Evolutionary conservation across 495 filamentous ascomycete species (phyloP), one percentile per base, ranked within the genome.

Genomic region (Penicillium paradoxum): DNA sequence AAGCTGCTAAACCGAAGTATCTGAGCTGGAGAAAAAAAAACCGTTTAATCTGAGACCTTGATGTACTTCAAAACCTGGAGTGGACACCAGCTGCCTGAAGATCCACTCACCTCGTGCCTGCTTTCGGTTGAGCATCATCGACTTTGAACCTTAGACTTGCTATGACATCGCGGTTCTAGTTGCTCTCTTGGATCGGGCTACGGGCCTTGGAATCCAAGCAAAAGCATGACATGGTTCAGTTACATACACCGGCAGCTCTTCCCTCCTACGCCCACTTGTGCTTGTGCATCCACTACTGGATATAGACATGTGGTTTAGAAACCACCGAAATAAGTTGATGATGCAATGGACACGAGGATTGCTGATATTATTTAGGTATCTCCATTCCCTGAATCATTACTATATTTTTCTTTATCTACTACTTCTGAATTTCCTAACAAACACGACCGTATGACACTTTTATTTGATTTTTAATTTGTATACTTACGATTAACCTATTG

Each of bases 71-170:
- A 21, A 54, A 55, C 34, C 34, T 48, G 44, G 47, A 56, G 45
- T 34, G 25, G 29, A 54, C 21, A 60, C 57, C 52, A 53, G 42
- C 49, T n/a, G n/a, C n/a, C n/a, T 2, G 29, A 38, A 39, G 57
- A 42, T 43, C 63, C 60, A 59, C 63, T 14, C n/a, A 21, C 14
- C 27, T 39, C 47, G 27, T 45, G n/a, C 11, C 24, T 9, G 10
- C 7, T 33, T 39, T 41, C 32, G 30, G 36, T 56, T 27, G 15
- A 48, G 60, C 63, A 66, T 66, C 63, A 66, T 66, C 51, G 63
- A 66, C 58, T 66, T 58, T 19, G 18, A 15, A 30, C 14, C 15
- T 18, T 22, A 37, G n/a, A 27, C 50, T 46, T 49, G 44, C 52
- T 14, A 54, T 54, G 30, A 24, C 53, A 54, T 59, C 33, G 43